A percentile compares a stretch with the other conserved stretches of the same genome.
Evolutionary conservation across 495 filamentous ascomycete species (phyloP).

Genomic region (Antarctomyces pellizariae): DNA sequence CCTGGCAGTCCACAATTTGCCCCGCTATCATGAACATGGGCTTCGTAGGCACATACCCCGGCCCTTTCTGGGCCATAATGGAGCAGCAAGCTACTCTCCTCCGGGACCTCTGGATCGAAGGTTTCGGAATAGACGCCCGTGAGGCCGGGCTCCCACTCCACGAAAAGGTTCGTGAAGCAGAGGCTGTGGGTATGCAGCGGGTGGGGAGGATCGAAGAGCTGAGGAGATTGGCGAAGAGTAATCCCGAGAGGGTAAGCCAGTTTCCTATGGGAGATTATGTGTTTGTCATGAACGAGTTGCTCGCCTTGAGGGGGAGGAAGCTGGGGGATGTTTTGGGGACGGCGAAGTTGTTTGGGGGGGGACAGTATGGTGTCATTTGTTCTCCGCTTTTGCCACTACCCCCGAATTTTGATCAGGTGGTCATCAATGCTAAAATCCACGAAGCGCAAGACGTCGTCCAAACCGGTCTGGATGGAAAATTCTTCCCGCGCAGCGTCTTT

Average conservation of each 20-base stretch:
- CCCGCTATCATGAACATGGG: conserved; percentile 36
- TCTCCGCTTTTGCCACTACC: conserved; percentile 21
- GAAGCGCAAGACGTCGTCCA: conserved; percentile 2
- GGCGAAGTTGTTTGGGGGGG: conserved; percentile 9
- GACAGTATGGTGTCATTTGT: conserved; percentile 22
- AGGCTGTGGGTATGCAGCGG: conserved; percentile 23
- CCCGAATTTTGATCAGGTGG: conserved; percentile 10
- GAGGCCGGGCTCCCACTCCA: conserved; percentile 4
- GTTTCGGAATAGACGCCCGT: conserved; percentile 2
- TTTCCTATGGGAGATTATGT: conserved; percentile 69
- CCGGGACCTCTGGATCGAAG: conserved; percentile 18
- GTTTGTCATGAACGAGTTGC: conserved; percentile 52
- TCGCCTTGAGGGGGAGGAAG: conserved; percentile 20
- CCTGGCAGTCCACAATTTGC: conserved; percentile 39
- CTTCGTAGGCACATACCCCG: conserved; percentile 71
- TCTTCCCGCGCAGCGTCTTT: conserved; percentile 41
- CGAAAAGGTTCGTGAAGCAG: conserved; percentile 10
- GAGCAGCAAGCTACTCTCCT: conserved; percentile 66
- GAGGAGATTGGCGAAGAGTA: conserved; percentile 18
- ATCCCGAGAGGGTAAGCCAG: conserved; percentile 26
- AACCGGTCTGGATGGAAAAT: conserved; percentile 12
- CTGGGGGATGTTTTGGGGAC: conserved; percentile 9
- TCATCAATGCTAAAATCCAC: conserved; percentile 1
- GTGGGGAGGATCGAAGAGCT: no score
- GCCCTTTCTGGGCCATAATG: conserved; percentile 70